phyloP scores from a whole-genome alignment of 2,329 filamentous ascomycete genomes.

The Cercospora sp. region DNA sequence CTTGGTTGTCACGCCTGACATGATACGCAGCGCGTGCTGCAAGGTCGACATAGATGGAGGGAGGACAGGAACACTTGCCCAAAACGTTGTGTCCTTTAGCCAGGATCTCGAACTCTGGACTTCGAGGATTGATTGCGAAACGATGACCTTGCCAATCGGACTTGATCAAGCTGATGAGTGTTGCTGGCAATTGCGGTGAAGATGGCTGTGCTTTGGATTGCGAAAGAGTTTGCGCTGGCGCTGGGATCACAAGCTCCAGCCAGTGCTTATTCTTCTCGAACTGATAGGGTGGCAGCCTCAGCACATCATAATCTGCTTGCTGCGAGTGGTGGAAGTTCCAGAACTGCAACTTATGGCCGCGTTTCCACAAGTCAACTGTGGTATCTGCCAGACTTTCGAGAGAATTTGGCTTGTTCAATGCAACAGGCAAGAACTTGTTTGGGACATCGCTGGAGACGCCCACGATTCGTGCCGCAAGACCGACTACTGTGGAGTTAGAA shows the following conservation, averaged over 20 bases:
- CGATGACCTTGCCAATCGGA: conserved; percentile 8
- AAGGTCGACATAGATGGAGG: not conserved
- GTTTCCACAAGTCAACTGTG: conserved; percentile 8
- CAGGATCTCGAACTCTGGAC: not conserved
- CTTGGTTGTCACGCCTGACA: not conserved
- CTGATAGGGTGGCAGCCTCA: conserved; percentile 13
- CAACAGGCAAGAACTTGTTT: conserved; percentile 8
- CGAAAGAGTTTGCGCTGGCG: not conserved
- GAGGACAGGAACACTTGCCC: not conserved
- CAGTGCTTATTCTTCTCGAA: conserved; percentile 17
- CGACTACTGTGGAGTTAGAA: conserved; percentile 19
- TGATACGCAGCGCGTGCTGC: conserved; percentile 3
- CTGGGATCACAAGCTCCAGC: conserved; percentile 9
- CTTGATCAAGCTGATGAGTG: not conserved
- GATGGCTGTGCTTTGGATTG: not conserved
- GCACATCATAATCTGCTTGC: not conserved
- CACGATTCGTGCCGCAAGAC: conserved; percentile 12
- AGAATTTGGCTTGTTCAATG: conserved; percentile 3
- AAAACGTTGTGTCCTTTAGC: conserved; percentile 5
- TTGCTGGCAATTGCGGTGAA: conserved; percentile 2
- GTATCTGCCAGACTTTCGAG: not conserved
- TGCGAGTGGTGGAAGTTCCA: conserved; percentile 11
- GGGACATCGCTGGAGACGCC: not conserved
- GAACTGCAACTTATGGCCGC: conserved; percentile 3
- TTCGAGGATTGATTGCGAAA: conserved; percentile 2